Evolutionary conservation across 352 stramenopile species (phyloP).

Genomic region (Pythium volutum): DNA sequence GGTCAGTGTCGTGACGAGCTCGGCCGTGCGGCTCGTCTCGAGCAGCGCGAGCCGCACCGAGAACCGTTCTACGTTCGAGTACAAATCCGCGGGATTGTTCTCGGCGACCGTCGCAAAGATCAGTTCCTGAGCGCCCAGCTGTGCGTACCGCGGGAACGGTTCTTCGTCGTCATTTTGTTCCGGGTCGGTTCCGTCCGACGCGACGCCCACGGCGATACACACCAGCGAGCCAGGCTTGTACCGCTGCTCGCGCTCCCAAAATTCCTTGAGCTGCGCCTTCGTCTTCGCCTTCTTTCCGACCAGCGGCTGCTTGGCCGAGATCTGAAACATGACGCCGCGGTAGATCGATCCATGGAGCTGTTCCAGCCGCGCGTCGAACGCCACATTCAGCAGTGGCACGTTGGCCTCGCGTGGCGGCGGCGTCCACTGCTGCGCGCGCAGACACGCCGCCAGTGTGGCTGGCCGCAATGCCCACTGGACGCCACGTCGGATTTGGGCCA

Average conservation of each 20-base stretch:
- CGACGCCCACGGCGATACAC: slow-evolving; percentile 20
- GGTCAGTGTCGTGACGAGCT: slow-evolving; percentile 5
- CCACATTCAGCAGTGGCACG: slow-evolving; percentile 24
- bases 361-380: slow-evolving; percentile 6
- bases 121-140: slow-evolving; percentile 25
- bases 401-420: slow-evolving; percentile 19
- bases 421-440: slow-evolving; percentile 5
- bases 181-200: not conserved
- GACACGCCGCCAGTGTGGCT: not conserved
- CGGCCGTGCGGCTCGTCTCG: slow-evolving; percentile 5
- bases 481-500: slow-evolving; percentile 26
- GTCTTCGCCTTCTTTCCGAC: not conserved
- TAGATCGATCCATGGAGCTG: slow-evolving; percentile 24
- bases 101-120: slow-evolving; percentile 26
- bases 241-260: slow-evolving; percentile 24
- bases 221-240: slow-evolving; percentile 25
- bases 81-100: slow-evolving; percentile 16
- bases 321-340: slow-evolving; percentile 23
- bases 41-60: slow-evolving; percentile 11
- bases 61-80: slow-evolving; percentile 32
- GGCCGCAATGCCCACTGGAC: slow-evolving; percentile 25
- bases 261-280: slow-evolving; percentile 9
- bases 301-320: slow-evolving; percentile 18
- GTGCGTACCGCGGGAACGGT: slow-evolving; percentile 27
- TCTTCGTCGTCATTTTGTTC: slow-evolving; percentile 21